These are phyloP conservation scores for Eruca vesicaria DNA, from an alignment of 441 rosid species.

Conservation along the genomic window DNA sequence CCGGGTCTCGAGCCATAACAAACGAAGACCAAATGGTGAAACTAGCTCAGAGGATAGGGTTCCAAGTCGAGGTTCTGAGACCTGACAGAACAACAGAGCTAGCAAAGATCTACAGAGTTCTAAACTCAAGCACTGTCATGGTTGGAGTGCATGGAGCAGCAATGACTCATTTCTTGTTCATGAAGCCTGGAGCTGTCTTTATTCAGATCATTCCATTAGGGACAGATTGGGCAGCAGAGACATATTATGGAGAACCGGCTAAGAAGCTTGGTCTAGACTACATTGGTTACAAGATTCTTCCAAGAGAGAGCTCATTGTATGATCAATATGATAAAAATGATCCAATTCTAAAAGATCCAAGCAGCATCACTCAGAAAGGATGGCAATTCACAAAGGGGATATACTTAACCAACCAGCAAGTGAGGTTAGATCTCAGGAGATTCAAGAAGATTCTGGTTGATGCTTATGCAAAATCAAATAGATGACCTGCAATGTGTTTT, in stretches of 20 bases:
- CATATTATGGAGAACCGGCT: constrained; percentile 91
- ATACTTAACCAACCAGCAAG: constrained; percentile 73
- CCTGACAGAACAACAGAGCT: constrained; percentile 69
- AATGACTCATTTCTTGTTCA: constrained; percentile 91
- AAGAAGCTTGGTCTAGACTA: constrained; percentile 81
- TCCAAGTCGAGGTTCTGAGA: constrained; percentile 58
- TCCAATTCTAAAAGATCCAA: constrained; percentile 49
- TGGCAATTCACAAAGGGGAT: constrained; percentile 87
- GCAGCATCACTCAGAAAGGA: constrained; percentile 64
- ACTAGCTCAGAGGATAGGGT: constrained; percentile 73
- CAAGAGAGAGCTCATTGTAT: constrained; percentile 78
- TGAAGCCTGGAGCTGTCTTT: constrained; percentile 73
- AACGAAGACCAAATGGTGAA: constrained; percentile 69
- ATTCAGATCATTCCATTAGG: constrained; percentile 89
- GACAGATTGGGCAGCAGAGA: constrained; percentile 94
- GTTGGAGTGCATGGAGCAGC: constrained; percentile 98
- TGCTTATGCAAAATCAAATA: constrained; percentile 31
- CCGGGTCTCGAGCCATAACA: constrained; percentile 69
- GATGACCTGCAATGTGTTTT: constrained; percentile 12
- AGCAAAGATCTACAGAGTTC: constrained; percentile 63
- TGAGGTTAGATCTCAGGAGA: constrained; percentile 55
- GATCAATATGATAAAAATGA: constrained; percentile 49
- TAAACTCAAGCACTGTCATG: constrained; percentile 86
- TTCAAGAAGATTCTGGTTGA: constrained; percentile 45
- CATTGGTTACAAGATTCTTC: constrained; percentile 57